These are phyloP conservation scores for Fusarium newnesense DNA, from an alignment of 2,329 filamentous ascomycete genomes.

Conservation along the genomic window DNA sequence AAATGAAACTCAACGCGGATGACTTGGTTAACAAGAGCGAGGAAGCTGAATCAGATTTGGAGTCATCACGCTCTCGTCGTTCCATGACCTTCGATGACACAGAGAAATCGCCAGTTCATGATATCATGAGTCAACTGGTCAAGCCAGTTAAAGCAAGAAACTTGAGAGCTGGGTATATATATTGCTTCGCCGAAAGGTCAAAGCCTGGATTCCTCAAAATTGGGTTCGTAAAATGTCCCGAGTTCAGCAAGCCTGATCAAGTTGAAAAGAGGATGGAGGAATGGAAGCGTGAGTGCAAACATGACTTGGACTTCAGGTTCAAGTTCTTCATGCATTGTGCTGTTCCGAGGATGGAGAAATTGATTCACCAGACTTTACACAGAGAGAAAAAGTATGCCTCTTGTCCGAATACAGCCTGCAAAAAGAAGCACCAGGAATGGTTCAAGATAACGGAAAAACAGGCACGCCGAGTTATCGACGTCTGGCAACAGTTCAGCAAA, in stretches of 20 bases:
- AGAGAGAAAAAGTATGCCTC: rapidly evolving
- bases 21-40: neutral
- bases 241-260: neutral
- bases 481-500: constrained; percentile 8
- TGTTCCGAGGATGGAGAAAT: neutral
- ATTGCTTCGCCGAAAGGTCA: constrained; percentile 16
- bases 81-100: neutral
- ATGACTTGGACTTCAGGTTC: neutral
- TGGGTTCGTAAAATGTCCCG: neutral
- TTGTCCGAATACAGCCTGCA: neutral
- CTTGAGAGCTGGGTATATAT: neutral
- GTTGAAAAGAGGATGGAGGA: rapidly evolving
- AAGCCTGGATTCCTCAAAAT: constrained; percentile 19
- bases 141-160: rapidly evolving
- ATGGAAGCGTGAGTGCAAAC: neutral
- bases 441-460: neutral
- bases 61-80: neutral
- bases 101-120: neutral
- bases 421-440: constrained; percentile 3
- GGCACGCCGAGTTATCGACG: neutral
- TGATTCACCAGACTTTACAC: constrained; percentile 9
- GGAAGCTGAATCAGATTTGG: neutral
- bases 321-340: neutral
- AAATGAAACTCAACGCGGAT: neutral
- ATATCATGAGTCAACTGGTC: neutral